Evolutionary conservation across 176 grass and related monocot species (phyloP).

Genomic region (Carex parvula): DNA sequence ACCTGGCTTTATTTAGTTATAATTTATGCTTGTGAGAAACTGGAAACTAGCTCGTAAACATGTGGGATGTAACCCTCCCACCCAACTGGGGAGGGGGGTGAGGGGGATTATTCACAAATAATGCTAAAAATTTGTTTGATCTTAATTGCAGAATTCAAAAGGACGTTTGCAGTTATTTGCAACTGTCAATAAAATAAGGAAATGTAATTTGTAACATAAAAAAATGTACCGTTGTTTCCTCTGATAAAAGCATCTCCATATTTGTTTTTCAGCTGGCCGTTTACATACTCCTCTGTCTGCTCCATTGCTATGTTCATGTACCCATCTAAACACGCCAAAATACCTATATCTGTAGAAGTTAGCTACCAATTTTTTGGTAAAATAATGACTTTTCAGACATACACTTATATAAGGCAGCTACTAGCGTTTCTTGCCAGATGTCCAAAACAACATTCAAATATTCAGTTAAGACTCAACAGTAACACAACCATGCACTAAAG

Average conservation of each 20-base stretch:
- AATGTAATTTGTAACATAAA: neutral
- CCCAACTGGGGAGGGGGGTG: too few species aligned
- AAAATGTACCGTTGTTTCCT: conserved; percentile 83
- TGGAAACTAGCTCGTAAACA: too few species aligned
- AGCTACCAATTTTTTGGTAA: neutral
- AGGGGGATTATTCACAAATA: neutral
- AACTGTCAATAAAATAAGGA: neutral
- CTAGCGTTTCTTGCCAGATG: neutral
- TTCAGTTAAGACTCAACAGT: neutral
- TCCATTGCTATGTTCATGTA: conserved; percentile 99
- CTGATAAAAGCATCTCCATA: conserved; percentile 97
- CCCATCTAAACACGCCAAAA: conserved; percentile 85
- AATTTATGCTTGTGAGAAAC: too few species aligned
- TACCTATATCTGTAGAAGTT: conserved; percentile 39
- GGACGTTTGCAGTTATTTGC: neutral
- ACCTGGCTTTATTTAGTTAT: neutral
- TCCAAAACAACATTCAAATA: neutral
- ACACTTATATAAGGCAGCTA: neutral
- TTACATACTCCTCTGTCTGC: conserved; percentile 92
- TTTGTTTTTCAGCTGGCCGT: conserved; percentile 94
- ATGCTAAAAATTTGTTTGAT: neutral
- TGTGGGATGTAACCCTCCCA: too few species aligned
- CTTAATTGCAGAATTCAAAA: neutral
- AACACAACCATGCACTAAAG: neutral
- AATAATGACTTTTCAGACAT: neutral